Conservation (phyloP, 768 basidiomycete genomes). For the Russula virescens region DNA sequence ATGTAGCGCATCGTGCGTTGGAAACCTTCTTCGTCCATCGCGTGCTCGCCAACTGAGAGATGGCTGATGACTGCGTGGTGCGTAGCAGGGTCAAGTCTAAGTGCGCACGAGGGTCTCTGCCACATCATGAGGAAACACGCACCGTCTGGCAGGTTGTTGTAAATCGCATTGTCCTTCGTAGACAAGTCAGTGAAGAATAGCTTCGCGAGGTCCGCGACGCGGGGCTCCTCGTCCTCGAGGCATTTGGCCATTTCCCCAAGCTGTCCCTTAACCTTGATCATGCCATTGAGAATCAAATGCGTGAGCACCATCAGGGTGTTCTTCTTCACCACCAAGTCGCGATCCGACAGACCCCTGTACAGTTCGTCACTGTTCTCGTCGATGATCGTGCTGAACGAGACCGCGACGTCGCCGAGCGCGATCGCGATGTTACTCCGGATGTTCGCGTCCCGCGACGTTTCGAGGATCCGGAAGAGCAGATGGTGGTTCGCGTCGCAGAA, state of each 20-base stretch:
- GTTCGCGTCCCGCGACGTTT: slow-evolving; percentile 82
- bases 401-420: slow-evolving; percentile 94
- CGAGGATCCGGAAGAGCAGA: slow-evolving; percentile 89
- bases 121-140: slow-evolving; percentile 26
- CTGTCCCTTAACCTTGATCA: slow-evolving; percentile 99
- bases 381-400: slow-evolving; percentile 95
- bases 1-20: slow-evolving; percentile 92
- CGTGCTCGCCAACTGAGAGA: slow-evolving; percentile 82
- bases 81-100: neutral
- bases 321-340: slow-evolving; percentile 89
- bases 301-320: slow-evolving; percentile 99
- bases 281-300: slow-evolving; percentile 93
- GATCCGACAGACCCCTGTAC: slow-evolving; percentile 89
- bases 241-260: slow-evolving; percentile 99
- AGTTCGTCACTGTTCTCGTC: slow-evolving; percentile 96
- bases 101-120: too few species aligned
- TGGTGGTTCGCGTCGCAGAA: slow-evolving; percentile 90
- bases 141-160: slow-evolving; percentile 98
- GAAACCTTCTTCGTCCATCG: slow-evolving; percentile 89
- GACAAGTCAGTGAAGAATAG: slow-evolving; percentile 95
- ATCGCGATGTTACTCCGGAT: slow-evolving; percentile 97
- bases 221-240: slow-evolving; percentile 79
- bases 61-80: slow-evolving; percentile 80
- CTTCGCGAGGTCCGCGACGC: slow-evolving; percentile 93
- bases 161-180: slow-evolving; percentile 98